These are phyloP conservation scores for Colletotrichum kahawae DNA, from an alignment of 2,329 filamentous ascomycete species.

Conservation along the genomic window DNA sequence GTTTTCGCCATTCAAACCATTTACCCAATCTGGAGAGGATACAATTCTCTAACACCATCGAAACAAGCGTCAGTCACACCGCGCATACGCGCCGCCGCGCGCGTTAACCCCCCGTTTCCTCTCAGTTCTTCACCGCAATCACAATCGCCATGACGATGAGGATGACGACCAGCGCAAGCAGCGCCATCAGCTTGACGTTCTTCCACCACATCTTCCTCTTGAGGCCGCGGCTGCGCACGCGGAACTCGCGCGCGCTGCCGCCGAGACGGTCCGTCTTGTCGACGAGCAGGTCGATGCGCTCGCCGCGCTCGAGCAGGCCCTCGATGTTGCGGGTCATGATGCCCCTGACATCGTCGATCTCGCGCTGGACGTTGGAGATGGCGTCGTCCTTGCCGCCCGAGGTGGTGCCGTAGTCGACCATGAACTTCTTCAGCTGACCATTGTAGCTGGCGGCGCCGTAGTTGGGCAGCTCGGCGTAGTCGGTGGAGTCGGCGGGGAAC, in stretches of 20 bases:
- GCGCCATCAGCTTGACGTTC: constrained; percentile 92
- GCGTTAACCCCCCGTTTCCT: neutral
- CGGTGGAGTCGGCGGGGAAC: constrained; percentile 68
- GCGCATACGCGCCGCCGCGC: neutral
- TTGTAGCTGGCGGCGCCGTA: constrained; percentile 95
- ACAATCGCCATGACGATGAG: constrained; percentile 62
- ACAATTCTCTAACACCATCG: constrained; percentile 1
- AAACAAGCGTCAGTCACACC: neutral
- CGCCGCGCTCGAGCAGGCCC: constrained; percentile 84
- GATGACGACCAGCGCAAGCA: constrained; percentile 72
- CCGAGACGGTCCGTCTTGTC: constrained; percentile 96
- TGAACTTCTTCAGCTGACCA: constrained; percentile 73
- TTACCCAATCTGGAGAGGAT: constrained; percentile 14
- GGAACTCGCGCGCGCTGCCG: constrained; percentile 87
- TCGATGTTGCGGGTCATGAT: constrained; percentile 98
- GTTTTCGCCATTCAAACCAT: constrained; percentile 17
- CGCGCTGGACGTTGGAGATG: constrained; percentile 79
- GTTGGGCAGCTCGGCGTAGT: constrained; percentile 80
- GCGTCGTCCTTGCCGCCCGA: constrained; percentile 79
- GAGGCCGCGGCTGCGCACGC: constrained; percentile 83
- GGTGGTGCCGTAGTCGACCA: constrained; percentile 85
- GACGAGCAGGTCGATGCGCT: constrained; percentile 90
- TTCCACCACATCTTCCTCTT: constrained; percentile 99
- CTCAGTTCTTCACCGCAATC: constrained; percentile 54
- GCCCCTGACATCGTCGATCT: constrained; percentile 90